Evolutionary conservation across 2,329 filamentous ascomycete species (phyloP).

Genomic region (Aspergillus oerlinghausenensis): DNA sequence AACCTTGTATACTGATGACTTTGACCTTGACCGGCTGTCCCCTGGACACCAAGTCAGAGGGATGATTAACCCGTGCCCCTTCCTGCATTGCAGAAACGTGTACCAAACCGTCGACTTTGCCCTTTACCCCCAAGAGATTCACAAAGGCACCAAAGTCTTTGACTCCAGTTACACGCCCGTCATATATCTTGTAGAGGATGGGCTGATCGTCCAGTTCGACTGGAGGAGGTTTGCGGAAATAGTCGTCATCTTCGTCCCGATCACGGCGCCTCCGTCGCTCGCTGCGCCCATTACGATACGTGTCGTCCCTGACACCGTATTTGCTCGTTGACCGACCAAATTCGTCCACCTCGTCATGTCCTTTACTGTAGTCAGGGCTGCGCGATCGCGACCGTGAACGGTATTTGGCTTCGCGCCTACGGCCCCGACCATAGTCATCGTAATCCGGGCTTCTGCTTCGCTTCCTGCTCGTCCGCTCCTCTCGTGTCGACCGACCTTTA

Average conservation of each 20-base stretch:
- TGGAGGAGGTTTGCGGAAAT: slow-evolving; percentile 61
- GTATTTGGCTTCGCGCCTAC: slow-evolving; percentile 39
- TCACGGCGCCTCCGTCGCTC: slow-evolving; percentile 37
- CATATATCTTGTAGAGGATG: slow-evolving; percentile 79
- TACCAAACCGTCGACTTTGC: slow-evolving; percentile 87
- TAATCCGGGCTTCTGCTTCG: slow-evolving; percentile 50
- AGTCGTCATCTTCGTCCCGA: slow-evolving; percentile 48
- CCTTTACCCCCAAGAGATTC: slow-evolving; percentile 78
- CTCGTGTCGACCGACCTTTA: slow-evolving; percentile 28
- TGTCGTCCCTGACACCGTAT: slow-evolving; percentile 31
- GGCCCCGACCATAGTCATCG: slow-evolving; percentile 47
- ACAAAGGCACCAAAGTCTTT: slow-evolving; percentile 97
- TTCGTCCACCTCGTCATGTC: slow-evolving; percentile 55
- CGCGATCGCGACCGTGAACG: slow-evolving; percentile 52
- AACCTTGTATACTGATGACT: slow-evolving; percentile 78
- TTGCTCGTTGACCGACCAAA: slow-evolving; percentile 49
- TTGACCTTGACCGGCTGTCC: slow-evolving; percentile 91
- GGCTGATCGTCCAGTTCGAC: slow-evolving; percentile 78
- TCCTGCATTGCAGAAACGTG: slow-evolving; percentile 87
- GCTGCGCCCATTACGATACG: slow-evolving; percentile 42
- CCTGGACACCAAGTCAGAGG: slow-evolving; percentile 75
- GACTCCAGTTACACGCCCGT: slow-evolving; percentile 82
- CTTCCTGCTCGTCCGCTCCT: slow-evolving; percentile 44
- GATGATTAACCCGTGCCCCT: slow-evolving; percentile 83
- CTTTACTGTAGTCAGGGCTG: slow-evolving; percentile 36